Evolutionary conservation across 108 stramenopile genomes (phyloP), one percentile per base, ranked within the genome.

Genomic region (Pseudonitzschia delicatissima): DNA sequence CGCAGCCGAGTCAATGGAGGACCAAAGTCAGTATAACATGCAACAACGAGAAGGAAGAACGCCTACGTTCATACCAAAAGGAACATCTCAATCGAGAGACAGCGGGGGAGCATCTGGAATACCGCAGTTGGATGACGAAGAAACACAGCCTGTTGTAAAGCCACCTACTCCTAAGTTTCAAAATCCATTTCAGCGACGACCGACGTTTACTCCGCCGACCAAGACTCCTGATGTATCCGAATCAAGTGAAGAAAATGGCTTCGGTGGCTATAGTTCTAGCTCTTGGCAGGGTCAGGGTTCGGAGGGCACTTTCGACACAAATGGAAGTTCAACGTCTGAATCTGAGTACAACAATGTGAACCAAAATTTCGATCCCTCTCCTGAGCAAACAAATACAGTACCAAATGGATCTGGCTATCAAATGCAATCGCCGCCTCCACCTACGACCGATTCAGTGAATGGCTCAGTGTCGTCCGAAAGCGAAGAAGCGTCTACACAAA

Each of bases 181-280:
- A 51, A 51, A 51, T 51, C 50, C 50, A 6, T 51, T 51, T 51
- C 50, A 51, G 21, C 20, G 26, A 51, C 50, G 50, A 51, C 50
- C 50, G 1, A 51, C 50, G 21, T 51, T 51, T 51, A 26, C 50
- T 25, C 25, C 50, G 5, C 27, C 50, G 11, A 25, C 27, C 4
- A 51, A 51, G 50, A 23, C 4, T 7, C 25, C 50, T 28, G 25
- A 23, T 18, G 25, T 12, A 23, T 23, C 50, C 12, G 27, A 28
- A 8, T 5, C 23, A 2, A 25, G 25, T 4, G 50, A 51, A 51
- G 23, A 26, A 23, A 28, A 3, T 23, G 23, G 23, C 25, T 25
- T 25, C 23, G 50, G 23, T 25, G 50, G 23, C 4, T 51, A 51
- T 51, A 23, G 23, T 28, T 25, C 50, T 44, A 44, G 13, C 4